Evolutionary conservation across 2,329 filamentous ascomycete genomes (phyloP).

Genomic region (Colletotrichum sp.): DNA sequence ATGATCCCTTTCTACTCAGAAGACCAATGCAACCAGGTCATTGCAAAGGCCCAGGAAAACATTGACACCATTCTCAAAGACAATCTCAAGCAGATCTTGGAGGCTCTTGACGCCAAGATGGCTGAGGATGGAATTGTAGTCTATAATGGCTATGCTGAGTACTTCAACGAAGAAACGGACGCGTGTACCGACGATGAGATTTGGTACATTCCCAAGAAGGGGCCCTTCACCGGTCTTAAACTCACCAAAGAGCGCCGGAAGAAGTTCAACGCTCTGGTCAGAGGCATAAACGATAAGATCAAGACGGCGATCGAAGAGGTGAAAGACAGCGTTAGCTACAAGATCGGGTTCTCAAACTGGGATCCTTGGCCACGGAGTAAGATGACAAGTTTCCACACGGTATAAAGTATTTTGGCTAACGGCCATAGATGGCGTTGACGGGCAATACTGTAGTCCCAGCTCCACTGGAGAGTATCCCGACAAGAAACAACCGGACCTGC

Average conservation of each 20-base stretch:
- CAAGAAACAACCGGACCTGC: neutral
- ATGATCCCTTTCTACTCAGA: constrained; percentile 22
- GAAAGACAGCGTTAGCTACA: constrained; percentile 20
- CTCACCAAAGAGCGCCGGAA: constrained; percentile 31
- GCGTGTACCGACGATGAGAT: constrained; percentile 21
- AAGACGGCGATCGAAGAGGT: constrained; percentile 29
- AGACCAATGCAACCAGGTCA: constrained; percentile 22
- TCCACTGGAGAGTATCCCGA: neutral
- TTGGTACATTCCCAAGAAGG: constrained; percentile 1
- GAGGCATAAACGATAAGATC: constrained; percentile 31
- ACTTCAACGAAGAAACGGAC: constrained; percentile 32
- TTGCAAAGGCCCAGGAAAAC: constrained; percentile 30
- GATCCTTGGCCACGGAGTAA: constrained; percentile 1
- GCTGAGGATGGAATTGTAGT: constrained; percentile 32
- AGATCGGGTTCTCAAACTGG: constrained; percentile 34
- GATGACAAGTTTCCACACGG: neutral
- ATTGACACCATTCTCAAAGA: constrained; percentile 29
- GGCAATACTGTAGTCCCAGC: neutral
- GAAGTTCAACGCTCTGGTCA: constrained; percentile 32
- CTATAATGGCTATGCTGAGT: constrained; percentile 33
- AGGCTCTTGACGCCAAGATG: constrained; percentile 28
- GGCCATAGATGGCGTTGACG: neutral
- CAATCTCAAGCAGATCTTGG: constrained; percentile 28
- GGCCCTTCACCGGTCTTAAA: constrained; percentile 22
- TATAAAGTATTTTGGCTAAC: neutral